Conservation (phyloP, 176 grass and related monocot genomes). For the Oryza nivara region DNA sequence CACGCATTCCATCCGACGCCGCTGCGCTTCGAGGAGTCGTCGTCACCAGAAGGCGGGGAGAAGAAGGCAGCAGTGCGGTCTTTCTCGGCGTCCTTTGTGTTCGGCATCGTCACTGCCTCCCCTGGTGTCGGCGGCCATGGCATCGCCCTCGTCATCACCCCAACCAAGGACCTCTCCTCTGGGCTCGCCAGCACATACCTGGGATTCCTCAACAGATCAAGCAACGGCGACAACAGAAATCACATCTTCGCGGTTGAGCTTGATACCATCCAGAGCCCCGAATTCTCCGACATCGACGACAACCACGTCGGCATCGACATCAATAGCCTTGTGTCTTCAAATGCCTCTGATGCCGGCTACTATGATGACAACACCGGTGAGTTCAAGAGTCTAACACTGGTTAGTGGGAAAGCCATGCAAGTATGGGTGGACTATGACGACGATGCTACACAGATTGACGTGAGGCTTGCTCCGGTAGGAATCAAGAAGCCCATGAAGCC, state of each 20-base stretch:
- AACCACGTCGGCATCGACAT: constrained; percentile 19
- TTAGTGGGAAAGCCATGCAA: neutral
- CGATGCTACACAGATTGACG: neutral
- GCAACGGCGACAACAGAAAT: neutral
- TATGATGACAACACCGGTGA: neutral
- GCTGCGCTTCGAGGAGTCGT: neutral
- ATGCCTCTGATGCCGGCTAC: neutral
- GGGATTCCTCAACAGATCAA: neutral
- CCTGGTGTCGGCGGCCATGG: neutral
- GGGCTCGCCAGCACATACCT: neutral
- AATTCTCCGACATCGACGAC: neutral
- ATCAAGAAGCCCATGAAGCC: neutral
- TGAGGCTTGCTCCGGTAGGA: neutral
- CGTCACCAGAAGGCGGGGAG: neutral
- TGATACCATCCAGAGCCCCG: neutral
- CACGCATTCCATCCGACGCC: neutral
- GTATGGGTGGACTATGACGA: neutral
- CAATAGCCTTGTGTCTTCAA: neutral
- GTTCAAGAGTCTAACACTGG: neutral
- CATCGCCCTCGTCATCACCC: neutral
- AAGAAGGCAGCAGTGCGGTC: neutral
- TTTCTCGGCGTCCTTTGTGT: neutral
- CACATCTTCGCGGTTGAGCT: constrained; percentile 8
- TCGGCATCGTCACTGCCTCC: neutral
- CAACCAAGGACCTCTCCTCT: neutral